Evolutionary conservation across 1,139 yeast species (phyloP), one percentile per base, ranked within the genome.

Genomic region (Wickerhamomyces sp.): DNA sequence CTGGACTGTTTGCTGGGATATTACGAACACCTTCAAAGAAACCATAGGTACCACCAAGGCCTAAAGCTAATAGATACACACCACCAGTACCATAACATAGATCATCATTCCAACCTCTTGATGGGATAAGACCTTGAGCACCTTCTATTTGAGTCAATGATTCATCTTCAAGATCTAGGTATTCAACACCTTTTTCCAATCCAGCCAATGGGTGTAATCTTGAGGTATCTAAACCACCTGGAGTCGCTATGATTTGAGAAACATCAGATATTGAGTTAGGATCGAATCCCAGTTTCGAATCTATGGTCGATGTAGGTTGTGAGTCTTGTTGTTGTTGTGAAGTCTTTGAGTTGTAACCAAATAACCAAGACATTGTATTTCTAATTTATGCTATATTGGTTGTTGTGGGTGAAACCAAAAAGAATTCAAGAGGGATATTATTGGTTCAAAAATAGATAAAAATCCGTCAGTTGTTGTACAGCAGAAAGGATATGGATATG

Each of bases 81-180:
- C 96, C 83, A 66, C 99, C 99, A 11, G 99, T 87, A 58, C 99
- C 99, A 68, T 94, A 93, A 76, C 97, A 90, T 55, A 93, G 76
- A 68, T 93, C 98, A 65, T 93, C 99, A 14, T 91, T 79, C 96
- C 97, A 93, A 60, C 94, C 95, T 70, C 97, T 84, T 35, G 95
- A 86, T 35, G 99, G 97, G 56, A 93, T 78, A 49, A 93, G 67
- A 49, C 96, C 96, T 63, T 87, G 88, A 1, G 95, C 80, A 37
- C 96, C 96, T 60, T 90, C 95, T 59, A 87, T 69, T 23, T 78
- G 69, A 44, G 81, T 79, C 54, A 90, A 71, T 55, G 83, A 75
- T 60, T 87, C 95, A 50, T 85, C 94, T 62, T 93, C 98, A 53
- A 93, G 75, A 58, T 90, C 96, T 60, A 93, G 73, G 65, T 84